Conservation (phyloP, 345 rosid genomes). For the Brassica rapa region DNA sequence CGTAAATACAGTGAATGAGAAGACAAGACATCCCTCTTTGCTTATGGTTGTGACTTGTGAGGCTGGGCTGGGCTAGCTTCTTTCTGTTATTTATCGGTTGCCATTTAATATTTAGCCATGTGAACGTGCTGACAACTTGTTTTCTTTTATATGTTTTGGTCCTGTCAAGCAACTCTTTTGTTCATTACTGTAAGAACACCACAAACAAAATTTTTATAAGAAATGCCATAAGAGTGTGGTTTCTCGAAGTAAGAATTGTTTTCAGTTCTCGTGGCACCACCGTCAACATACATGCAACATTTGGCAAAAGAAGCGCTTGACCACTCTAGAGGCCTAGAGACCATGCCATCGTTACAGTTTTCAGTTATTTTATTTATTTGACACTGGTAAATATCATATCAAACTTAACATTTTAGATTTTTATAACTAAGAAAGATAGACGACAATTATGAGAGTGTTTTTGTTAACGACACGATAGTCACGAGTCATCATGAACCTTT, state of each 20-base stretch:
- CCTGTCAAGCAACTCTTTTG: slow-evolving; percentile 1
- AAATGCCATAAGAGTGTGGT: background rate
- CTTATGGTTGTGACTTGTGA: slow-evolving; percentile 3
- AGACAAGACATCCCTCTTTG: slow-evolving; percentile 20
- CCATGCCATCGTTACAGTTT: slow-evolving; percentile 4
- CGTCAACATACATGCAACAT: background rate
- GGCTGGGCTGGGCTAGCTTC: background rate
- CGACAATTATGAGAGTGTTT: slow-evolving; percentile 30
- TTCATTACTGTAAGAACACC: background rate
- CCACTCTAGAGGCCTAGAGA: background rate
- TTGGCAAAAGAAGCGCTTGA: slow-evolving; percentile 25
- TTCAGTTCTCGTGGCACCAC: slow-evolving; percentile 22
- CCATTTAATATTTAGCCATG: slow-evolving; percentile 24
- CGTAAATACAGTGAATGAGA: slow-evolving; percentile 7
- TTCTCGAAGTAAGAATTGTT: background rate
- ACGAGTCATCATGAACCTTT: slow-evolving; percentile 31
- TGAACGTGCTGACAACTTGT: slow-evolving; percentile 26
- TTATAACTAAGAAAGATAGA: background rate
- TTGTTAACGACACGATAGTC: slow-evolving; percentile 34
- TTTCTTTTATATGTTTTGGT: background rate
- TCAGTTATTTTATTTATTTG: background rate
- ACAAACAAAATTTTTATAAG: background rate
- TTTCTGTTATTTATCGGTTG: background rate
- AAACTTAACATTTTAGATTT: background rate
- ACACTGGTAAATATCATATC: background rate